Conservation (phyloP, 1,284 basidiomycete species). For the Caloboletus firmus region DNA sequence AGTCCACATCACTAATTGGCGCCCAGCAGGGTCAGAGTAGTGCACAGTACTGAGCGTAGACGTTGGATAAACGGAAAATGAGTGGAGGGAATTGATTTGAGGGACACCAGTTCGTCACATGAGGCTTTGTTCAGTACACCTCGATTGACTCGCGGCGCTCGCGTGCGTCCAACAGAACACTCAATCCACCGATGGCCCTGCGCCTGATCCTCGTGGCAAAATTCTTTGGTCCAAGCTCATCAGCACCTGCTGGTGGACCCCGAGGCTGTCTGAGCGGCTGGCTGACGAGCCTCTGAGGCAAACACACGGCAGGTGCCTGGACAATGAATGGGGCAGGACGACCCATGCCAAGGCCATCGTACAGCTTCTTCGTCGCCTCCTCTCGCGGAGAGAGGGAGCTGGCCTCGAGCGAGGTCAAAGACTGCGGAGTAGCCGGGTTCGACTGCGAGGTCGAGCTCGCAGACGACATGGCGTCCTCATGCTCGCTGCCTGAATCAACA, state of each 20-base stretch:
- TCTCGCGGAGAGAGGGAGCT: constrained; percentile 70
- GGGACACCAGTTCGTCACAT: constrained; percentile 6
- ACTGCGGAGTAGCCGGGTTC: constrained; percentile 72
- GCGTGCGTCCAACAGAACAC: constrained; percentile 70
- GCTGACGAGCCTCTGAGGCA: constrained; percentile 37
- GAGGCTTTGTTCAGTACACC: constrained; percentile 47
- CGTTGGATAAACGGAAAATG: constrained; percentile 18
- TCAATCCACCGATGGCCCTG: constrained; percentile 76
- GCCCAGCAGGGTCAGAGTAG: constrained; percentile 9
- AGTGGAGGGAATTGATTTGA: constrained; percentile 21
- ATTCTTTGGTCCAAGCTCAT: constrained; percentile 86
- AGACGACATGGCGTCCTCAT: constrained; percentile 53
- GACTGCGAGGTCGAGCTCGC: constrained; percentile 54
- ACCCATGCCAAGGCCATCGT: constrained; percentile 78
- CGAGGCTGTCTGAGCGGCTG: constrained; percentile 79
- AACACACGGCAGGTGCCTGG: constrained; percentile 7
- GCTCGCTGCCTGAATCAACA: constrained; percentile 58
- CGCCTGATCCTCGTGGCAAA: constrained; percentile 80
- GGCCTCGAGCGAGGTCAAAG: constrained; percentile 59
- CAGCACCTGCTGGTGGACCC: constrained; percentile 81
- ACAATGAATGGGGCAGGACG: constrained; percentile 42
- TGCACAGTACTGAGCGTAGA: constrained; percentile 15
- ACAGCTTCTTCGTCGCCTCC: constrained; percentile 76
- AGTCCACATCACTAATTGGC: constrained; percentile 25
- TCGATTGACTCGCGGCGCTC: constrained; percentile 65